phyloP scores from a whole-genome alignment of 2,329 filamentous ascomycete genomes.

The Botrytis squamosa region DNA sequence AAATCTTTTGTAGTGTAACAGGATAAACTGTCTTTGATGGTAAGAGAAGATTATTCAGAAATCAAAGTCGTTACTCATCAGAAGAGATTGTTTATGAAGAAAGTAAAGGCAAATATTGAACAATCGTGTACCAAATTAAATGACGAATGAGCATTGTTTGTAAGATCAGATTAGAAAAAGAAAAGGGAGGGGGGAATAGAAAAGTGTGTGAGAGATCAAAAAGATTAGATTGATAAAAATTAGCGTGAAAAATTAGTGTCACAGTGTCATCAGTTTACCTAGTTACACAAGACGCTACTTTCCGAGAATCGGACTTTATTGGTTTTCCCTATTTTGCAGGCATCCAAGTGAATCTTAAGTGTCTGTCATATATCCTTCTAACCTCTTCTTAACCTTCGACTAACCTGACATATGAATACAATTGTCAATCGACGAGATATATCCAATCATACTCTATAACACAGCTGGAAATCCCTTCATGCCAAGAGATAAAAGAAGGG shows the following conservation, averaged over 20 bases:
- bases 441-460: conserved; percentile 1
- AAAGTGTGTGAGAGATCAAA: conserved; percentile 17
- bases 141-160: conserved; percentile 8
- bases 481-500: conserved; percentile 8
- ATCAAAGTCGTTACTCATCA: not conserved
- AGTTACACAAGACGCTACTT: not conserved
- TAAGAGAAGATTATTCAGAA: not conserved
- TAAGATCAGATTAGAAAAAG: conserved; percentile 1
- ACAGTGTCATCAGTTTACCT: conserved; percentile 6
- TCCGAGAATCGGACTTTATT: conserved; percentile 19
- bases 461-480: not conserved
- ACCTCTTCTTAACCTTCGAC: not conserved
- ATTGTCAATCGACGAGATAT: not conserved
- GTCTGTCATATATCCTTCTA: not conserved
- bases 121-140: not conserved
- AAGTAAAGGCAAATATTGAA: not conserved
- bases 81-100: not conserved
- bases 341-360: not conserved
- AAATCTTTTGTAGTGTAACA: not conserved
- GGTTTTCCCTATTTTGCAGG: not conserved
- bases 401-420: not conserved
- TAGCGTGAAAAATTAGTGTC: conserved; percentile 19
- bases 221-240: conserved; percentile 24
- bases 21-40: not conserved
- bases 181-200: not conserved